Evolutionary conservation across 768 basidiomycete species (phyloP).

Genomic region (Sarcodon aspratus): DNA sequence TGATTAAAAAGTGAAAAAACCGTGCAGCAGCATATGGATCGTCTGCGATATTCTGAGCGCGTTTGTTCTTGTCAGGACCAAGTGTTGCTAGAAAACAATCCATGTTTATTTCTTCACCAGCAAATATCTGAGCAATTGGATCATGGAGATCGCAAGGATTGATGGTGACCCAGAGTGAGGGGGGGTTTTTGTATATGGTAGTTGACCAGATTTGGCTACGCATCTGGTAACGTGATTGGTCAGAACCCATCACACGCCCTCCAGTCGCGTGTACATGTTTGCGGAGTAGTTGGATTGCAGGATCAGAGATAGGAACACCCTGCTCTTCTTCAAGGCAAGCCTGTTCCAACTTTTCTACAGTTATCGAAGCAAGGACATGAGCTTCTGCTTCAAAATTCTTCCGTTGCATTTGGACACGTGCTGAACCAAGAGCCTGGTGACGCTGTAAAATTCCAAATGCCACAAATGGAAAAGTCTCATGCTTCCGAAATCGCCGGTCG

Average conservation of each 20-base stretch:
- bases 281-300: conserved; percentile 4
- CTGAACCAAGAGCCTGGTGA: conserved; percentile 15
- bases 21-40: conserved; percentile 31
- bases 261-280: conserved; percentile 8
- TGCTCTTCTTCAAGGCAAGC: conserved; percentile 24
- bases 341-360: conserved; percentile 14
- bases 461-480: conserved; percentile 21
- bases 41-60: conserved; percentile 17
- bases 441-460: conserved; percentile 20
- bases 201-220: conserved; percentile 27
- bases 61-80: conserved; percentile 14
- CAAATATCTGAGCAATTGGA: conserved; percentile 31
- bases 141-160: conserved; percentile 29
- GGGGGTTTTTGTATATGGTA: conserved; percentile 16
- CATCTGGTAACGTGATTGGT: conserved; percentile 9
- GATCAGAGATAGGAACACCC: conserved; percentile 1
- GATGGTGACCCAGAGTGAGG: conserved; percentile 31
- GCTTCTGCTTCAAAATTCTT: conserved; percentile 13
- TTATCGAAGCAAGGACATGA: conserved; percentile 13
- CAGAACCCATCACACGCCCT: conserved; percentile 9
- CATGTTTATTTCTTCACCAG: conserved; percentile 30
- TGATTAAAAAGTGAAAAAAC: conserved; percentile 28
- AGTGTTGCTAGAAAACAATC: conserved; percentile 19
- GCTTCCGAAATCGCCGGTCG: conserved; percentile 18
- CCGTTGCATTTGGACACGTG: conserved; percentile 21